A percentile compares a stretch with the other conserved stretches of the same genome.
Evolutionary conservation across 805 yeast genomes (phyloP).

Genomic region (Zygoascus tannicola): DNA sequence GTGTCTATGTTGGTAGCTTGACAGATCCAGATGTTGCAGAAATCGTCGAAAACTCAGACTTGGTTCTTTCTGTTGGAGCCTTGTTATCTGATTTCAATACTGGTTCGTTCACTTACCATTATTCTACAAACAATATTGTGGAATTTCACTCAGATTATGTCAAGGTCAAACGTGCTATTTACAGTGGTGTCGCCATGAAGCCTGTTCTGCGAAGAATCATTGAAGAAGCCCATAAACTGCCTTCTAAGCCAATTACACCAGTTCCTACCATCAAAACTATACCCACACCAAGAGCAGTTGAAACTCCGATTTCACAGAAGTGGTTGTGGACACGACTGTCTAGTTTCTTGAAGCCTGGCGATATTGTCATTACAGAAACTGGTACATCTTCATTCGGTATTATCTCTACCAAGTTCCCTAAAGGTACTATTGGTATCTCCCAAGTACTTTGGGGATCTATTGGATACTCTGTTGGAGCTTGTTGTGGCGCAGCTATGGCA

Average conservation of each 20-base stretch:
- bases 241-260: conserved; percentile 31
- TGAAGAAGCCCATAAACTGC: conserved; percentile 11
- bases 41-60: conserved; percentile 65
- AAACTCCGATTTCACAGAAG: conserved; percentile 30
- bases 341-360: conserved; percentile 45
- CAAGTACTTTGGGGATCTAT: conserved; percentile 61
- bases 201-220: conserved; percentile 27
- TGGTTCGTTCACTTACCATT: conserved; percentile 59
- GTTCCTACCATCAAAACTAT: conserved; percentile 46
- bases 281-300: conserved; percentile 45
- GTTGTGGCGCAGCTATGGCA: conserved; percentile 54
- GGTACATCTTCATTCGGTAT: conserved; percentile 60
- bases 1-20: conserved; percentile 78
- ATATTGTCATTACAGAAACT: conserved; percentile 51
- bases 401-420: conserved; percentile 47
- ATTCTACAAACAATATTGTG: conserved; percentile 43
- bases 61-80: conserved; percentile 73
- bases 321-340: conserved; percentile 46
- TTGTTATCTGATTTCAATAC: conserved; percentile 83
- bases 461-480: conserved; percentile 57
- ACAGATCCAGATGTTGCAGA: conserved; percentile 64
- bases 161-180: conserved; percentile 42
- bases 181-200: conserved; percentile 48
- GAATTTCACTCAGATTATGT: conserved; percentile 50
- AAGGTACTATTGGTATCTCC: conserved; percentile 41